A percentile compares a stretch with the other conserved stretches of the same genome.
Evolutionary conservation across 331 rosid species (phyloP).

Genomic region (Pyracantha coccinea): DNA sequence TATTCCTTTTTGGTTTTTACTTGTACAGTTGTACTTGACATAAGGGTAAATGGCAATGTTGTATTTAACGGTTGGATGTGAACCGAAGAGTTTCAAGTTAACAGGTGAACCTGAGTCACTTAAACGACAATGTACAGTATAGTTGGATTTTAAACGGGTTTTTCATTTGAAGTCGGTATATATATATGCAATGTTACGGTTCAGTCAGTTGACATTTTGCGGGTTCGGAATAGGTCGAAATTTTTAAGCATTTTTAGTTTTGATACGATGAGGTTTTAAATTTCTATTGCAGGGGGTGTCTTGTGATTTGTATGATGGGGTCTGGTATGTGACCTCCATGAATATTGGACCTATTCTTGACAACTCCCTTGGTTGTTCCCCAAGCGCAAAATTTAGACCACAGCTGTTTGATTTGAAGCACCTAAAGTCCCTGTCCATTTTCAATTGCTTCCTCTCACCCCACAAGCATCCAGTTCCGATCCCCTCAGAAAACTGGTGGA

Average conservation of each 20-base stretch:
- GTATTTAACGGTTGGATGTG: not conserved
- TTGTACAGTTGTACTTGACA: not conserved
- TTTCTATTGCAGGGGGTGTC: slow-evolving; percentile 72
- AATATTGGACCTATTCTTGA: slow-evolving; percentile 83
- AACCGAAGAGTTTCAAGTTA: slow-evolving; percentile 52
- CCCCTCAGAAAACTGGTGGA: slow-evolving; percentile 60
- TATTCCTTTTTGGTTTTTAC: not conserved
- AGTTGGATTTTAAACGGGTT: not conserved
- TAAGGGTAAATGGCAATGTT: not conserved
- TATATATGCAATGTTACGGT: not conserved
- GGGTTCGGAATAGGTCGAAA: not conserved
- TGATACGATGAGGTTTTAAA: not conserved
- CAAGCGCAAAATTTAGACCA: slow-evolving; percentile 40
- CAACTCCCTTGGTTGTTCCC: slow-evolving; percentile 61
- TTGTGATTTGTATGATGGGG: slow-evolving; percentile 73
- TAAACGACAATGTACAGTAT: not conserved
- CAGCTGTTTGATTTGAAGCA: slow-evolving; percentile 56
- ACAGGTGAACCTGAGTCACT: not conserved
- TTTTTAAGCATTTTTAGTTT: not conserved
- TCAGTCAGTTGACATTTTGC: not conserved
- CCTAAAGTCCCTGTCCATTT: slow-evolving; percentile 61
- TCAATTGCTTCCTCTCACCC: slow-evolving; percentile 58
- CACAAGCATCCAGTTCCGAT: slow-evolving; percentile 32
- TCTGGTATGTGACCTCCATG: slow-evolving; percentile 70
- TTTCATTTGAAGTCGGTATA: not conserved